Base-by-base conservation (phyloP, 164 flowering plant species). In the Umbilicus rupestris region DNA sequence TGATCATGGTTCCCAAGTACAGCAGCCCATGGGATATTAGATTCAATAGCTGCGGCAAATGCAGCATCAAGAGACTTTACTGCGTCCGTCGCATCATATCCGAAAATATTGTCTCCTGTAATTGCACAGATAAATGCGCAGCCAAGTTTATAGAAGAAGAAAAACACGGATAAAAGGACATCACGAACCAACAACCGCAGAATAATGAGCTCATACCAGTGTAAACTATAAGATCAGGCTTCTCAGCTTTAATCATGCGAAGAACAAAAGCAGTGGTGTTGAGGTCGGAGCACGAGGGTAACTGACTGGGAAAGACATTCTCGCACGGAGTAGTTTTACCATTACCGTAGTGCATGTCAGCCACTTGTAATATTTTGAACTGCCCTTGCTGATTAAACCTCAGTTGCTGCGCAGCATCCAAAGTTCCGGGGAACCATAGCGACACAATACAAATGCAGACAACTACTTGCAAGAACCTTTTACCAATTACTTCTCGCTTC, bases 1-100 rank as follows among this genome's bases (percentile, higher is more conserved):
- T 89, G 96, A 66, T 94, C 99, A 66, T 94, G 99, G 82, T 94
- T 94, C 24, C 99, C 99, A 20, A 91, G 78, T 29, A 94, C 87
- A 20, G 95, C 99, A 1, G 85, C 97, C 99, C 99, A 94, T 17
- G 99, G 97, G 58, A 85, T 81, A 41, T 73, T 75, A 6, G 96
- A 78, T 17, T 72, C 44, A 33, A 89, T 68, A 19, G 93, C 98
- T 0, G 93, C 84, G 5, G 82, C 87, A 76, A 91, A 89, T 31
- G 95, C 93, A 39, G 87, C 87, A 68, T 89, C 58, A 78, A 94
- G 16, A 5, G 98, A 94, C 62, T 75, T 75, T 30, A 49, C 87
- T 0, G 95, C 79, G 67, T 91, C 81, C 1, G 78, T 81, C 9
- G 89, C 80, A 70, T 89, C 93, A 16, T 39, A 67, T 7, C 88